A percentile compares a stretch with the other conserved stretches of the same genome.
Evolutionary conservation across 169 alveolate genomes (phyloP).

Genomic region (Plasmodium gonderi): DNA sequence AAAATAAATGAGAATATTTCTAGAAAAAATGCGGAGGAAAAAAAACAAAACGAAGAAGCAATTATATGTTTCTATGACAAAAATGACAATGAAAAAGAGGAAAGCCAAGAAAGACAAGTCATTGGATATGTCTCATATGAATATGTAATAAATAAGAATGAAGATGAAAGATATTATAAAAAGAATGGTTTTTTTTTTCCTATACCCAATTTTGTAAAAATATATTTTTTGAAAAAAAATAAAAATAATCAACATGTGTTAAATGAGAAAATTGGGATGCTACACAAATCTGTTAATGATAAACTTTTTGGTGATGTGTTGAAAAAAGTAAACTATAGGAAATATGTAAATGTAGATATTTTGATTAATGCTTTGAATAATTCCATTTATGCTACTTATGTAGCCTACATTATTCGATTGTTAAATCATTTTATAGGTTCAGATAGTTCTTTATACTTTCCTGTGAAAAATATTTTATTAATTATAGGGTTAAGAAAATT

Average conservation of each 20-base stretch:
- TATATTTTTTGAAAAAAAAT: conserved; percentile 26
- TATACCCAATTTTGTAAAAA: conserved; percentile 52
- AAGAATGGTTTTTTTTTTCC: no score
- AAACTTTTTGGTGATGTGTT: conserved; percentile 47
- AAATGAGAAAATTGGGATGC: background rate
- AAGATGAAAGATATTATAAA: background rate
- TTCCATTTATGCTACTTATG: background rate
- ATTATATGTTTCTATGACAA: background rate
- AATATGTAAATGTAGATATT: conserved; percentile 26
- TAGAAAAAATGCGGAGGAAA: background rate
- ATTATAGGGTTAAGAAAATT: conserved; percentile 35
- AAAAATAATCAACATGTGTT: background rate
- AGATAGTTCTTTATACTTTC: conserved; percentile 25
- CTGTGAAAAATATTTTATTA: conserved; percentile 17
- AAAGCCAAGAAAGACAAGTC: background rate
- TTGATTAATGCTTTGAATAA: conserved; percentile 1
- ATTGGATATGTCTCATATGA: conserved; percentile 47
- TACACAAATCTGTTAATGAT: background rate
- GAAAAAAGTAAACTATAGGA: conserved; percentile 31
- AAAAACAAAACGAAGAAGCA: background rate
- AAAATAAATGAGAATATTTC: background rate
- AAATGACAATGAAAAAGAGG: background rate
- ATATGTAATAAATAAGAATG: conserved; percentile 36
- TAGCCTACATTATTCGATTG: conserved; percentile 16
- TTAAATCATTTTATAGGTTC: conserved; percentile 3